Percentiles rank a stretch among this genome's conserved stretches.
Evolutionary conservation across 2,329 filamentous ascomycete genomes (phyloP).

Genomic region (Talaromyces atroroseus): DNA sequence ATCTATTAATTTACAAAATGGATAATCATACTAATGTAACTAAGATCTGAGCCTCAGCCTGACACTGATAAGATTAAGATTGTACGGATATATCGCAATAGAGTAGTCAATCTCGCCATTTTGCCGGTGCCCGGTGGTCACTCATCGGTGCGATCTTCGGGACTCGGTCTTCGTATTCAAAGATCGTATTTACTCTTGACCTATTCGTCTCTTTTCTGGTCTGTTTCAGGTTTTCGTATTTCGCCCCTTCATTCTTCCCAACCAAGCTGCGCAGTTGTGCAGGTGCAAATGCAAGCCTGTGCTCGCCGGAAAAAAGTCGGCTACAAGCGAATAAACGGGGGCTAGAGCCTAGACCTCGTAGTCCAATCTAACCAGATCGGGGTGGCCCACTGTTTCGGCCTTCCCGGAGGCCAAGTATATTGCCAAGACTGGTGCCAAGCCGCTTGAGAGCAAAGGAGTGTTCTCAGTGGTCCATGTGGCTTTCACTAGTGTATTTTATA

Average conservation of each 20-base stretch:
- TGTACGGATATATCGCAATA: too few relatives aligned
- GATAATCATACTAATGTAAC: background rate
- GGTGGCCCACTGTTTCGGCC: background rate
- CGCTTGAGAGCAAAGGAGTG: background rate
- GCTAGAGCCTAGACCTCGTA: too few relatives aligned
- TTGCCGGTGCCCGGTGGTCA: background rate
- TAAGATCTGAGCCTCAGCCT: background rate
- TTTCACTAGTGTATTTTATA: slow-evolving; percentile 9
- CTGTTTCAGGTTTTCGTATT: too few relatives aligned
- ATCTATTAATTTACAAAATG: background rate
- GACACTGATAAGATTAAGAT: background rate
- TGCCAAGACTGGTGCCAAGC: background rate
- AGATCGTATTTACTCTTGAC: background rate
- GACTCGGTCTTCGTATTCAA: too few relatives aligned
- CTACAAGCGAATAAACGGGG: background rate
- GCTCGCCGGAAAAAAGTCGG: background rate
- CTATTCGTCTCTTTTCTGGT: background rate
- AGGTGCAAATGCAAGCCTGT: background rate
- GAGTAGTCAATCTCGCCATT: background rate
- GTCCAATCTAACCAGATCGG: background rate
- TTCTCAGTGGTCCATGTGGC: background rate
- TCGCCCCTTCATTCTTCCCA: too few relatives aligned
- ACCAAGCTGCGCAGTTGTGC: too few relatives aligned
- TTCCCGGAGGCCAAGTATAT: slow-evolving; percentile 7
- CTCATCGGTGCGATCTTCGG: too few relatives aligned